phyloP scores from a whole-genome alignment of 169 alveolate genomes.

The Cryptosporidium bovis region DNA sequence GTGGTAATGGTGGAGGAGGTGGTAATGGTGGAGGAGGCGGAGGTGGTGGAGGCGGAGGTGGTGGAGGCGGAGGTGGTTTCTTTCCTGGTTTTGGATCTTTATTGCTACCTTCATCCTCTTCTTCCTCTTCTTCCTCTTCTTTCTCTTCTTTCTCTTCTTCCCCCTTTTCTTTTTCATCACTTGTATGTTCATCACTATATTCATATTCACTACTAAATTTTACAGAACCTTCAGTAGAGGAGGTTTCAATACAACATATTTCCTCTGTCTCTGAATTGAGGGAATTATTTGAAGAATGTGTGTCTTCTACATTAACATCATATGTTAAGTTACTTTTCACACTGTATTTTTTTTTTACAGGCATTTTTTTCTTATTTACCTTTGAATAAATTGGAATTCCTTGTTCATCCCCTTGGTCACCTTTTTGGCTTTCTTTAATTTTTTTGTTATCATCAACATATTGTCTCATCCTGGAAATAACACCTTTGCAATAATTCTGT shows the following conservation, averaged over 20 bases:
- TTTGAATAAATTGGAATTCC: not conserved
- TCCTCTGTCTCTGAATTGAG: not conserved
- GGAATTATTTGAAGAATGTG: not conserved
- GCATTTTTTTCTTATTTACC: too few species aligned
- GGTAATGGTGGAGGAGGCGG: not conserved
- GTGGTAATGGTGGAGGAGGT: not conserved
- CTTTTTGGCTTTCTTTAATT: not conserved
- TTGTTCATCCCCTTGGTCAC: not conserved
- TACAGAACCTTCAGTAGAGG: not conserved
- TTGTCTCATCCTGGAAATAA: not conserved
- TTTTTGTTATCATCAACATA: not conserved
- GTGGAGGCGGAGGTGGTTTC: not conserved
- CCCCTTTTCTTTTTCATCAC: not conserved
- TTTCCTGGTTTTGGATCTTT: not conserved
- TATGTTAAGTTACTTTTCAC: too few species aligned
- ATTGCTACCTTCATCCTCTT: not conserved
- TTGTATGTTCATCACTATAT: not conserved
- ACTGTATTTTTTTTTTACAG: too few species aligned
- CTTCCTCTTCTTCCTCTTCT: not conserved
- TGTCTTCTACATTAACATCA: not conserved
- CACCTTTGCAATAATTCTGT: not conserved
- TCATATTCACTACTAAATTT: not conserved
- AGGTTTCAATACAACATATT: not conserved
- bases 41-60: not conserved
- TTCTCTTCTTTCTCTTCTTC: not conserved